Conservation (phyloP, 805 yeast genomes). For the Lachancea fermentati region DNA sequence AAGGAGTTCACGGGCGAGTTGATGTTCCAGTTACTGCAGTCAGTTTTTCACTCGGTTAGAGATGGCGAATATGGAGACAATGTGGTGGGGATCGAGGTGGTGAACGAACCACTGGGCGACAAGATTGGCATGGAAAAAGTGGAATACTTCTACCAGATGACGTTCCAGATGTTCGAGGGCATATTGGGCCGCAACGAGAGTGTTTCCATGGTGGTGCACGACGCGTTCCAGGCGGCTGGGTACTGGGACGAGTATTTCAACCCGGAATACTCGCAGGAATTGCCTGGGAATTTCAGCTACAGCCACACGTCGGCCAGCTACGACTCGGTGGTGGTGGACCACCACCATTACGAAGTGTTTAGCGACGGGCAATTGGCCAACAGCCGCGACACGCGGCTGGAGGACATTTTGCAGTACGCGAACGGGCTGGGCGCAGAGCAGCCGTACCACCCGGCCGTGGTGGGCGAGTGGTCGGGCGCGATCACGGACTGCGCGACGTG, state of each 20-base stretch:
- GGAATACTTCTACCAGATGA: constrained; percentile 30
- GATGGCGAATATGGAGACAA: constrained; percentile 44
- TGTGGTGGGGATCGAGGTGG: constrained; percentile 62
- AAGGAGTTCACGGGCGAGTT: constrained; percentile 38
- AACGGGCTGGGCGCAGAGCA: constrained; percentile 24
- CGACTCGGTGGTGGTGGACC: constrained; percentile 69
- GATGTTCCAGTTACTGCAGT: constrained; percentile 45
- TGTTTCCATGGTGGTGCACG: constrained; percentile 52
- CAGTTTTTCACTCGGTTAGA: constrained; percentile 44
- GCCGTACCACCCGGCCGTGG: constrained; percentile 45
- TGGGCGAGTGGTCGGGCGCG: constrained; percentile 71
- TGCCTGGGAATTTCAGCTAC: constrained; percentile 24
- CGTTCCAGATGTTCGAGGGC: constrained; percentile 26
- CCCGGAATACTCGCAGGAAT: constrained; percentile 25
- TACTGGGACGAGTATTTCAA: constrained; percentile 49
- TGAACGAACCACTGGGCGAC: constrained; percentile 68
- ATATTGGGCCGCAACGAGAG: constrained; percentile 21
- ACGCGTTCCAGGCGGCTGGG: constrained; percentile 54
- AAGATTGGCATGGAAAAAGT: constrained; percentile 37
- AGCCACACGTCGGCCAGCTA: constrained; percentile 33
- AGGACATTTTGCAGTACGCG: constrained; percentile 33
- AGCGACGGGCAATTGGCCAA: constrained; percentile 52
- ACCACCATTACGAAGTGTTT: constrained; percentile 89
- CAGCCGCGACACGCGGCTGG: constrained; percentile 31
- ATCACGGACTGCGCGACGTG: constrained; percentile 65